A percentile compares a stretch with the other conserved stretches of the same genome.
These are phyloP conservation scores for Obelidium mucronatum DNA, from an alignment of 192 early-diverging fungal species.

Conservation along the genomic window DNA sequence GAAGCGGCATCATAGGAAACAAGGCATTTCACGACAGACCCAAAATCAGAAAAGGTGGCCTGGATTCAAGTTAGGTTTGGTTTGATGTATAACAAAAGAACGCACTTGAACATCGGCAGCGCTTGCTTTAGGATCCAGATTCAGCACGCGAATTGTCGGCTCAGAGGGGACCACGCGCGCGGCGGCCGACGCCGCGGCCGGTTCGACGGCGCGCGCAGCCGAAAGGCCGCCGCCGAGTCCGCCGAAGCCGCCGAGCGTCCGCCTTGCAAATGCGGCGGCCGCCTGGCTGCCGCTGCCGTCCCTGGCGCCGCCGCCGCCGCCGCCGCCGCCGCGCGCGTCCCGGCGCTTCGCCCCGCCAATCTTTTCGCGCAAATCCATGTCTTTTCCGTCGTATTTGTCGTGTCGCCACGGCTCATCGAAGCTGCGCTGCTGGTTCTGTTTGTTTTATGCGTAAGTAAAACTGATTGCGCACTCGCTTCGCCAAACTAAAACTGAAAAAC, in stretches of 20 bases:
- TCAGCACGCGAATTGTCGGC: slow-evolving; percentile 5
- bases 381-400: slow-evolving; percentile 33
- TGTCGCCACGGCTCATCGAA: slow-evolving; percentile 39
- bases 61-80: not conserved
- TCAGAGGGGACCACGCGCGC: not conserved
- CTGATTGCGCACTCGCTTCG: not conserved
- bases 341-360: slow-evolving; percentile 9
- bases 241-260: not conserved
- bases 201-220: not conserved
- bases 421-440: not conserved
- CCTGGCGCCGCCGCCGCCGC: not conserved
- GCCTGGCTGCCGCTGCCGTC: not conserved
- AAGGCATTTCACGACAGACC: slow-evolving; percentile 19
- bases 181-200: not conserved
- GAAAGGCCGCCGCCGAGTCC: not conserved
- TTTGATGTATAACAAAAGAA: not conserved
- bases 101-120: slow-evolving; percentile 36
- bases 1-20: slow-evolving; percentile 21
- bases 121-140: slow-evolving; percentile 39
- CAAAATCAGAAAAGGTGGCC: slow-evolving; percentile 41
- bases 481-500: not conserved
- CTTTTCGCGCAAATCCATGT: slow-evolving; percentile 23
- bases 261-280: not conserved
- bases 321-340: not conserved
- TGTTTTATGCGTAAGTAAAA: not conserved